Percentiles rank a stretch among this genome's conserved stretches.
phyloP scores from a whole-genome alignment of 305 asterid genomes.

The Solanum hybrid region DNA sequence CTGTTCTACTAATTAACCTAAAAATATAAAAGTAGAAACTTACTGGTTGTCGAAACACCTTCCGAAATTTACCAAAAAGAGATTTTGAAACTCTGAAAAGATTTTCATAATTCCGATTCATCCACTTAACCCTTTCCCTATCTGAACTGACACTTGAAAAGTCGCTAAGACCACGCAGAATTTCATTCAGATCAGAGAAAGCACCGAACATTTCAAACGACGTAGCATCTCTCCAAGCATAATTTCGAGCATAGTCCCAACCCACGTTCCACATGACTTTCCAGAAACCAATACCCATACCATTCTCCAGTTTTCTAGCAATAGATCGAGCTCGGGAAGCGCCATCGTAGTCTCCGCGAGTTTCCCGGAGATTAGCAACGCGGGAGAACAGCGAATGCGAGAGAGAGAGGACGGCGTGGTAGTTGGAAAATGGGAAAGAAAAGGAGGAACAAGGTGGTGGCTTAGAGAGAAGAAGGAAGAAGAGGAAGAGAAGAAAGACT shows the following conservation, averaged over 20 bases:
- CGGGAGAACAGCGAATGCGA: constrained; percentile 66
- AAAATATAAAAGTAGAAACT: neutral
- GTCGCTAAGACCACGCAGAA: constrained; percentile 32
- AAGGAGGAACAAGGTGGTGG: constrained; percentile 14
- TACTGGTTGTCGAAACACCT: constrained; percentile 48
- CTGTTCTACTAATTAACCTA: neutral
- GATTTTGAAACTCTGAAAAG: constrained; percentile 37
- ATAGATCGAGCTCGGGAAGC: constrained; percentile 45
- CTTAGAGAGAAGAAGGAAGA: constrained; percentile 21
- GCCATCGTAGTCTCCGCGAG: constrained; percentile 60
- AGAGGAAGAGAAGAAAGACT: constrained; percentile 17
- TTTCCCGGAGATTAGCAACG: constrained; percentile 56
- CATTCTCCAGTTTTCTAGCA: constrained; percentile 37
- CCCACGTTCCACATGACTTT: constrained; percentile 42
- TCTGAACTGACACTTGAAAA: constrained; percentile 36
- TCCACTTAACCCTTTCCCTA: constrained; percentile 41
- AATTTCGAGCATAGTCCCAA: constrained; percentile 49
- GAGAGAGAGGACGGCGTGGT: constrained; percentile 43
- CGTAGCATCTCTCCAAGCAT: constrained; percentile 41
- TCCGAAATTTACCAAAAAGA: constrained; percentile 35
- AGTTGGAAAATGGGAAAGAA: constrained; percentile 22
- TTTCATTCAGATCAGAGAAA: constrained; percentile 46
- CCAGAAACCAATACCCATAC: constrained; percentile 51
- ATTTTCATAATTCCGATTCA: constrained; percentile 39
- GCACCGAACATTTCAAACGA: constrained; percentile 33